phyloP scores from a whole-genome alignment of 495 filamentous ascomycete genomes.

The Penicillium flavigenum region DNA sequence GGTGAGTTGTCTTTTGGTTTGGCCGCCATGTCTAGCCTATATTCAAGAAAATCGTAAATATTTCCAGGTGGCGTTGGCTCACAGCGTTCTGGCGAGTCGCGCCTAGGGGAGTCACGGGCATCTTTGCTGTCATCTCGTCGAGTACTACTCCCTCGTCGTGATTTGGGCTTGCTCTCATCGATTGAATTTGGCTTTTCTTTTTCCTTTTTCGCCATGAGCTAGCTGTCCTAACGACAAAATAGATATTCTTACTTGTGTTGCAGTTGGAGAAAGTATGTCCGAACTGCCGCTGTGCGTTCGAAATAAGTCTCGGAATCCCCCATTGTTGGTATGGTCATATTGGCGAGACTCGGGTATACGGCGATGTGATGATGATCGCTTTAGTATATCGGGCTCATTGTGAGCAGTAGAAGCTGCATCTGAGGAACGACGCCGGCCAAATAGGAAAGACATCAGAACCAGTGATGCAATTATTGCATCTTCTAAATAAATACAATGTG shows the following conservation, averaged over 20 bases:
- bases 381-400: neutral
- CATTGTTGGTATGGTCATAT: conserved; percentile 11
- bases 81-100: conserved; percentile 9
- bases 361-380: neutral
- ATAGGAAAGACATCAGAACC: conserved; percentile 22
- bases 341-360: conserved; percentile 7
- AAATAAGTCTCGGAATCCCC: conserved; percentile 33
- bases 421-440: conserved; percentile 27
- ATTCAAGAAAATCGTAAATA: conserved; percentile 33
- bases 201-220: conserved; percentile 4
- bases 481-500: neutral
- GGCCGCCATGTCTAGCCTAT: conserved; percentile 18
- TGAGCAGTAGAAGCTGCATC: conserved; percentile 16
- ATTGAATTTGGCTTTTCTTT: neutral
- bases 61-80: conserved; percentile 35
- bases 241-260: conserved; percentile 4
- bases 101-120: conserved; percentile 3
- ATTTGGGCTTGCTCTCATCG: neutral
- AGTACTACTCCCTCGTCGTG: neutral
- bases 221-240: neutral
- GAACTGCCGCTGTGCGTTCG: conserved; percentile 23
- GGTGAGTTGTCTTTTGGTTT: conserved; percentile 1
- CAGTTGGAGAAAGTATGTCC: neutral
- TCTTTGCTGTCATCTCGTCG: neutral
- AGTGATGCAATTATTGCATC: neutral